Base-by-base conservation (phyloP, 768 basidiomycete genomes). In the Leccinum obscurum region DNA sequence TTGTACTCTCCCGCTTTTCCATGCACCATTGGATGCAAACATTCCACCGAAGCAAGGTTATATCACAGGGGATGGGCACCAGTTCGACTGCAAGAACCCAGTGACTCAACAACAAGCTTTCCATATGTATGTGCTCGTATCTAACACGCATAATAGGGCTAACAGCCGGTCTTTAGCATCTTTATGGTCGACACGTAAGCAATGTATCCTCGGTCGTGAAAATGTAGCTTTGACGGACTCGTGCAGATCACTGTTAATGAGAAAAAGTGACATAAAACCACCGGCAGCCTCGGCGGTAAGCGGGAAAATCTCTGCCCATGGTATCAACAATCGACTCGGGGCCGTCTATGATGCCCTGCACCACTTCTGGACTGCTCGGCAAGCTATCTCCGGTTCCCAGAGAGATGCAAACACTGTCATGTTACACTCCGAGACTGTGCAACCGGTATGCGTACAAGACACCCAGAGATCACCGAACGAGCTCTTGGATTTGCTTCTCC, bases 371-470 rank as follows among this genome's bases (percentile, higher is more conserved):
- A 63, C 70, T 1, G 78, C 86, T 3, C 78, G 85, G 3, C 74
- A 77, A 30, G 70, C 76, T 14, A 76, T 52, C 52, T 52, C 52
- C 1, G 52, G 52, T 52, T 34, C n/a, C 8, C 77, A 80, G 14
- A 71, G 76, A 26, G 85, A 87, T 66, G 74, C 86, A 2, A 86
- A 87, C 60, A 85, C 80, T 6, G 68, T 87, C 57, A 68, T 87
- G 22, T 63, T 83, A 13, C 84, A 85, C 53, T 66, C 78, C 44
- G 7, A 72, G 4, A 24, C 6, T 0, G 54, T 72, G 0, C 51
- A 68, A 37, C 52, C 22, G 2, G 70, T 70, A 5, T 62, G 82
- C 37, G 63, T 67, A 52, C 78, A 84, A 50, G 83, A 87, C 55
- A 77, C 77, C 13, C 62, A 57, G 2, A 76, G 75, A 48, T 72